Percentiles rank a stretch among this genome's conserved stretches.
Evolutionary conservation across 768 basidiomycete genomes (phyloP).

Genomic region (Tylopilus cervinicoccineus): DNA sequence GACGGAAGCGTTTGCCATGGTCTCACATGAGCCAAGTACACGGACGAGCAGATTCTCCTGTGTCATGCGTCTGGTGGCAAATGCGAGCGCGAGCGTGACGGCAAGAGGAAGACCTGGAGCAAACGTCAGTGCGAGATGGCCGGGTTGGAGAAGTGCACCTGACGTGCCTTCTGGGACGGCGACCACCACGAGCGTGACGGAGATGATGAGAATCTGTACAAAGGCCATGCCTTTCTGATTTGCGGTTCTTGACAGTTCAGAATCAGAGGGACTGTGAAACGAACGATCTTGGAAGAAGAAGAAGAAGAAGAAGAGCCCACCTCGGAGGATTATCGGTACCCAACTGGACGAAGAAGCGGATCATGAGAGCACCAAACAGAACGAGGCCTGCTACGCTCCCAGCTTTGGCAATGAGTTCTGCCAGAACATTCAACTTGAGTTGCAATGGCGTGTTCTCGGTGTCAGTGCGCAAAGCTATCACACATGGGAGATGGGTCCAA

Average conservation of each 20-base stretch:
- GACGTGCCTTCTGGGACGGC: slow-evolving; percentile 76
- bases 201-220: slow-evolving; percentile 89
- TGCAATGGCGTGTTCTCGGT: slow-evolving; percentile 91
- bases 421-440: slow-evolving; percentile 88
- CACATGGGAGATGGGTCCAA: background rate
- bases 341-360: slow-evolving; percentile 91
- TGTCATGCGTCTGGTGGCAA: slow-evolving; percentile 98
- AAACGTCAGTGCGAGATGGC: background rate
- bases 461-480: slow-evolving; percentile 85
- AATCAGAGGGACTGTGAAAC: slow-evolving; percentile 8
- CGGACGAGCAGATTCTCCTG: slow-evolving; percentile 92
- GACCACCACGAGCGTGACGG: slow-evolving; percentile 88
- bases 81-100: slow-evolving; percentile 93
- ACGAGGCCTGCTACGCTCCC: slow-evolving; percentile 79
- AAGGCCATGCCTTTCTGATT: slow-evolving; percentile 87
- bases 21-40: slow-evolving; percentile 94
- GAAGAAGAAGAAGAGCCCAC: slow-evolving; percentile 29
- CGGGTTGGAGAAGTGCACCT: background rate
- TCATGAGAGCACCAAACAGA: slow-evolving; percentile 83
- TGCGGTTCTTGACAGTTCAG: slow-evolving; percentile 45
- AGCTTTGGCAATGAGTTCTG: slow-evolving; percentile 91
- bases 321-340: slow-evolving; percentile 54
- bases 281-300: background rate
- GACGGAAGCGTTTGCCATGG: slow-evolving; percentile 97
- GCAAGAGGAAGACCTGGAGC: slow-evolving; percentile 82